Percentiles rank a stretch among this genome's conserved stretches.
Evolutionary conservation across 768 basidiomycete species (phyloP).

Genomic region (Trametes cinnabarina): DNA sequence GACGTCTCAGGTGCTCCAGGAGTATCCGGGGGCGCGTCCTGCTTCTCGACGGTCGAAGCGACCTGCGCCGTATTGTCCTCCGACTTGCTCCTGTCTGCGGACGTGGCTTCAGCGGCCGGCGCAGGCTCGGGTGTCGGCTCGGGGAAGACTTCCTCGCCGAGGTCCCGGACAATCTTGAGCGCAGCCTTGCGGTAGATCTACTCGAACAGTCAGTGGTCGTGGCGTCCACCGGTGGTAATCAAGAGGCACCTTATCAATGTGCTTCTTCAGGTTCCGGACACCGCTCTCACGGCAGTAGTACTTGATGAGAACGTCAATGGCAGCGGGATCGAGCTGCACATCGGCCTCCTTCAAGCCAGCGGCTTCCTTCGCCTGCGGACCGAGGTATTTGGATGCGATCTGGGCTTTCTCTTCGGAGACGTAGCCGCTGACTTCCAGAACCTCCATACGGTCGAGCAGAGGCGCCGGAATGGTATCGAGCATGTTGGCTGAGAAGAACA

Average conservation of each 20-base stretch:
- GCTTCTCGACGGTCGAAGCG: slow-evolving; percentile 48
- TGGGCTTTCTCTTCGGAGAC: slow-evolving; percentile 90
- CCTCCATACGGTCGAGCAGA: slow-evolving; percentile 93
- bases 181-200: slow-evolving; percentile 98
- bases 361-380: slow-evolving; percentile 90
- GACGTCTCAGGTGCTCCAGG: slow-evolving; percentile 30
- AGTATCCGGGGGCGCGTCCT: slow-evolving; percentile 46
- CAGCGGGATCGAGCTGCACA: slow-evolving; percentile 69
- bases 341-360: slow-evolving; percentile 84
- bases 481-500: slow-evolving; percentile 60
- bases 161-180: slow-evolving; percentile 82
- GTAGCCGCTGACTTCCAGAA: slow-evolving; percentile 91
- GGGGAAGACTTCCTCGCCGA: slow-evolving; percentile 83
- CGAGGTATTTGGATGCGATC: slow-evolving; percentile 85
- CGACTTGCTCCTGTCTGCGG: slow-evolving; percentile 16
- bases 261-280: slow-evolving; percentile 95
- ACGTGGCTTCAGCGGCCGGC: slow-evolving; percentile 19
- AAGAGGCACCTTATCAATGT: slow-evolving; percentile 85
- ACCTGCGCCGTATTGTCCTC: slow-evolving; percentile 13
- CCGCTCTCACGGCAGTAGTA: slow-evolving; percentile 98
- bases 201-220: not conserved
- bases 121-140: slow-evolving; percentile 47
- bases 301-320: slow-evolving; percentile 88
- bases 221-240: not conserved
- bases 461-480: slow-evolving; percentile 94